Base-by-base conservation (phyloP, 2,329 filamentous ascomycete genomes). In the Xylaria sp. region DNA sequence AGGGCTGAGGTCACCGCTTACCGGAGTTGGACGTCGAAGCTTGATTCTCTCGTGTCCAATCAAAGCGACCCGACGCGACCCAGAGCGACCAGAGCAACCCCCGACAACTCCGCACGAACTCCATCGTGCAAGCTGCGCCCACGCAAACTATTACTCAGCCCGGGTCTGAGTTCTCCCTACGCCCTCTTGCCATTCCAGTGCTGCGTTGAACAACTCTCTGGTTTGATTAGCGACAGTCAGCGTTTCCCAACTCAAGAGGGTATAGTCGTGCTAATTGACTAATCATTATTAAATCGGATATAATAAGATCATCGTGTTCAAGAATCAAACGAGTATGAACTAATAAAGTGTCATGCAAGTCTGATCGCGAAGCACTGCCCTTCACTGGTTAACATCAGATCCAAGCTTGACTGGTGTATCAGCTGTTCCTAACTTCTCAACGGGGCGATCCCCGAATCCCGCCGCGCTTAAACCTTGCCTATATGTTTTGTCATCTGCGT, bases 361-460 rank as follows among this genome's bases (percentile, higher is more conserved):
- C 50, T 31, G 62, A 65, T 62, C 66, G 66, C 66, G 55, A 62
- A 65, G 25, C 59, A 65, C 51, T 68, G 20, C 66, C 66, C 31
- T 44, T 38, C 25, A 45, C 36, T 47, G 38, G 29, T 60, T 36
- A 53, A 20, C 54, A 50, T 17, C 60, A 55, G 25, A 55, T 22
- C 25, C 27, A 38, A 38, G 27, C 27, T 33, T 25, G 25, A 33
- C 22, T 50, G 20, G 17, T 53, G 7, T 13, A 51, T 42, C 59
- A 50, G 47, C 33, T 53, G 29, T 59, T 67, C 17, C 36, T 51
- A 11, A 22, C 22, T 33, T 50, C 49, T 44, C 39, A 7, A 49
- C 44, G 38, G 31, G 31, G 4, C 15, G 33, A 49, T 36, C 22
- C 13, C 31, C 45, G 38, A 44, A 38, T 49, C 29, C 39, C 17